Evolutionary conservation across 768 basidiomycete species (phyloP).

Genomic region (Gyrodon lividus): DNA sequence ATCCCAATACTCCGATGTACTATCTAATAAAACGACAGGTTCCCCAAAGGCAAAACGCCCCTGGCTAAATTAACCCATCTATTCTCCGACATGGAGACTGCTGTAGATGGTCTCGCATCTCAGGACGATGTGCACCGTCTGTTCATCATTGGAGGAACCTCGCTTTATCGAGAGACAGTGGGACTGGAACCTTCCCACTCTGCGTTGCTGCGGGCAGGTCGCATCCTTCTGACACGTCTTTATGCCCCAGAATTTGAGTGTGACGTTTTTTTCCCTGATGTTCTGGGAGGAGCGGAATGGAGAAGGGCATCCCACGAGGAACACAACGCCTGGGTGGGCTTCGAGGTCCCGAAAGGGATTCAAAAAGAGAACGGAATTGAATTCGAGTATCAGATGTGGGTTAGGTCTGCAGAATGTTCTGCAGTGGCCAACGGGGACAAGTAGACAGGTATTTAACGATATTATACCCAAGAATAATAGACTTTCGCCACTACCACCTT

Average conservation of each 20-base stretch:
- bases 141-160: constrained; percentile 93
- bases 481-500: background rate
- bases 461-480: constrained; percentile 2
- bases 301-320: constrained; percentile 55
- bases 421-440: background rate
- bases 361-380: constrained; percentile 80
- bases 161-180: constrained; percentile 74
- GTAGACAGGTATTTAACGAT: constrained; percentile 3
- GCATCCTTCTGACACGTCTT: constrained; percentile 86
- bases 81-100: constrained; percentile 18
- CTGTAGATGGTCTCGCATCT: constrained; percentile 12
- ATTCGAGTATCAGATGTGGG: constrained; percentile 98
- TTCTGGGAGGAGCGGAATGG: constrained; percentile 55
- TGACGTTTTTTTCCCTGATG: constrained; percentile 84
- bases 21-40: constrained; percentile 16
- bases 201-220: constrained; percentile 55
- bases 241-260: constrained; percentile 76
- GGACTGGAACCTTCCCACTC: constrained; percentile 28
- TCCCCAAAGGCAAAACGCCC: constrained; percentile 2
- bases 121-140: constrained; percentile 45
- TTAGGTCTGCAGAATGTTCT: constrained; percentile 35
- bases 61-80: constrained; percentile 31
- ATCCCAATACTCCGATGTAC: background rate
- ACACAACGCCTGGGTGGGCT: constrained; percentile 75
- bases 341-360: constrained; percentile 70